These are phyloP conservation scores for Olyra latifolia DNA, from an alignment of 176 grass and related monocot genomes.

Conservation along the genomic window DNA sequence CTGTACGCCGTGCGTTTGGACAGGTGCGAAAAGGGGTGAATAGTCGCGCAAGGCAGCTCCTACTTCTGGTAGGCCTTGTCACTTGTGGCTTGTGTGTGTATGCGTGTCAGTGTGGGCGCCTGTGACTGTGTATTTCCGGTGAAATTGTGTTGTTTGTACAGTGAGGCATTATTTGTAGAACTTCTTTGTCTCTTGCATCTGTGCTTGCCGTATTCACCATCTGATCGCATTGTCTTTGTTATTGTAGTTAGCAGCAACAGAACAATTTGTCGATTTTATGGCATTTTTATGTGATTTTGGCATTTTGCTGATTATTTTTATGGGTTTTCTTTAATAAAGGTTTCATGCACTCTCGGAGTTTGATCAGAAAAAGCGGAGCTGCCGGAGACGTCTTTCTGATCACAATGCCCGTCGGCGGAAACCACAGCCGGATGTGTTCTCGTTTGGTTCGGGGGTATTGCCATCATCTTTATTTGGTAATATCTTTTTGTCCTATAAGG, in stretches of 20 bases:
- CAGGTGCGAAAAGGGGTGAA: background rate
- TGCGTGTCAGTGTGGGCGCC: too few relatives aligned
- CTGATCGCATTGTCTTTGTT: background rate
- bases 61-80: background rate
- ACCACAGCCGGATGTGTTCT: slow-evolving; percentile 50
- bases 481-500: background rate
- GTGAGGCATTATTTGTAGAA: background rate
- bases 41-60: background rate
- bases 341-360: slow-evolving; percentile 65
- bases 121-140: background rate
- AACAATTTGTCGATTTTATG: background rate
- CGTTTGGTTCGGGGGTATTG: slow-evolving; percentile 43
- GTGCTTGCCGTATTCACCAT: background rate
- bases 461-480: slow-evolving; percentile 50
- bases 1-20: background rate
- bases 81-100: too few relatives aligned
- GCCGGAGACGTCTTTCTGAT: slow-evolving; percentile 58
- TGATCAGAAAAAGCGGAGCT: slow-evolving; percentile 78
- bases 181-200: background rate
- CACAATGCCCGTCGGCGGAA: slow-evolving; percentile 73
- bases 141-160: background rate
- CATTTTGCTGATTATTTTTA: background rate
- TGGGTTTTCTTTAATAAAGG: slow-evolving; percentile 24
- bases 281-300: background rate
- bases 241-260: background rate